Conservation (phyloP, 2,329 filamentous ascomycete genomes). For the Raffaelea albimanens region DNA sequence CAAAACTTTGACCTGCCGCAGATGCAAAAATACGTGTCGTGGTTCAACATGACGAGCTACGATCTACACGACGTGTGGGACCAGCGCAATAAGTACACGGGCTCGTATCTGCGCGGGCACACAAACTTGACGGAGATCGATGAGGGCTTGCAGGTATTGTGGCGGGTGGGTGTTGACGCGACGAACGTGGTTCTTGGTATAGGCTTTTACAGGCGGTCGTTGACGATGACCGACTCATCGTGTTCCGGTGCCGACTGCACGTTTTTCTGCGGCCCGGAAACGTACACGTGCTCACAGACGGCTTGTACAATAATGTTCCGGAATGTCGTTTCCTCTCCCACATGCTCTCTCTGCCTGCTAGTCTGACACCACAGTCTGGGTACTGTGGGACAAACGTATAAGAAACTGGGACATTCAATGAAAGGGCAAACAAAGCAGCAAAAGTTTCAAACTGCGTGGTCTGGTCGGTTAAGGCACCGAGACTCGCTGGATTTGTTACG, state of each 20-base stretch:
- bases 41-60: conserved; percentile 19
- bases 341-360: too few species aligned
- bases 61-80: conserved; percentile 34
- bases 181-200: conserved; percentile 31
- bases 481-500: too few species aligned
- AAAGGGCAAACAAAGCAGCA: too few species aligned
- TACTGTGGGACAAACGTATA: too few species aligned
- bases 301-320: background rate
- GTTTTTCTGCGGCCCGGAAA: conserved; percentile 16
- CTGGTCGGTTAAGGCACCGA: too few species aligned
- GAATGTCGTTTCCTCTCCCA: too few species aligned
- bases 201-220: conserved; percentile 30
- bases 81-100: conserved; percentile 12
- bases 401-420: too few species aligned
- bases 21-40: conserved; percentile 7
- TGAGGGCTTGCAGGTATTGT: conserved; percentile 31
- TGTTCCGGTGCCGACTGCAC: too few species aligned
- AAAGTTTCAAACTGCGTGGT: too few species aligned
- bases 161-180: conserved; percentile 32
- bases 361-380: too few species aligned
- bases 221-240: conserved; percentile 13
- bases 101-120: conserved; percentile 25
- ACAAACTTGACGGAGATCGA: conserved; percentile 39
- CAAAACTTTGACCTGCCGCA: conserved; percentile 15
- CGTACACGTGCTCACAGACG: conserved; percentile 14